A percentile compares a stretch with the other conserved stretches of the same genome.
Evolutionary conservation across 1,284 basidiomycete species (phyloP).

Genomic region (Peniophora sp.): DNA sequence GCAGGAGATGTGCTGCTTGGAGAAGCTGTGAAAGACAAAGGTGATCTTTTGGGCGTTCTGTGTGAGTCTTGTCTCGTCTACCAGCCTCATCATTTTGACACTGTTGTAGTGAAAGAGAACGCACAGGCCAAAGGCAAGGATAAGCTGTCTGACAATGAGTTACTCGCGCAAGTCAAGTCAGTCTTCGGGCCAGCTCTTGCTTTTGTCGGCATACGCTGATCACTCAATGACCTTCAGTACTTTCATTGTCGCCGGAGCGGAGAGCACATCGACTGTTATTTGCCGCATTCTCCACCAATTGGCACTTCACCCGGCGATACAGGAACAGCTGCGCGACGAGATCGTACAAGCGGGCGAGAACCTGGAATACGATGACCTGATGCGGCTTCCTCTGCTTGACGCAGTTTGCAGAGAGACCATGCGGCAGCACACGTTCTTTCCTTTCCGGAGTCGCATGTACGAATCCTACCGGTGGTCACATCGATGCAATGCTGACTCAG

Average conservation of each 20-base stretch:
- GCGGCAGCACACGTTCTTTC: slow-evolving; percentile 1
- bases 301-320: slow-evolving; percentile 10
- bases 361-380: slow-evolving; percentile 7
- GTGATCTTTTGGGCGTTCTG: background rate
- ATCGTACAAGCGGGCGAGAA: slow-evolving; percentile 4
- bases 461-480: too few species aligned
- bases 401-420: slow-evolving; percentile 12
- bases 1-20: background rate
- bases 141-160: background rate
- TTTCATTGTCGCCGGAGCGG: slow-evolving; percentile 13
- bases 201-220: background rate
- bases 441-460: too few species aligned
- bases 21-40: background rate
- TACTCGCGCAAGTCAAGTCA: background rate
- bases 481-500: too few species aligned
- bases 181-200: background rate
- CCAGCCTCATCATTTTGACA: too few species aligned
- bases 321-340: slow-evolving; percentile 13
- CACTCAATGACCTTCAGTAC: slow-evolving; percentile 4
- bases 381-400: slow-evolving; percentile 10
- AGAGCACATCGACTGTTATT: slow-evolving; percentile 14
- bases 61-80: background rate
- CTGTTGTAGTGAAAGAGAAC: background rate
- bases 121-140: background rate
- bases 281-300: slow-evolving; percentile 13